phyloP scores from a whole-genome alignment of 768 basidiomycete genomes.

The Boletus vermiculosoides region DNA sequence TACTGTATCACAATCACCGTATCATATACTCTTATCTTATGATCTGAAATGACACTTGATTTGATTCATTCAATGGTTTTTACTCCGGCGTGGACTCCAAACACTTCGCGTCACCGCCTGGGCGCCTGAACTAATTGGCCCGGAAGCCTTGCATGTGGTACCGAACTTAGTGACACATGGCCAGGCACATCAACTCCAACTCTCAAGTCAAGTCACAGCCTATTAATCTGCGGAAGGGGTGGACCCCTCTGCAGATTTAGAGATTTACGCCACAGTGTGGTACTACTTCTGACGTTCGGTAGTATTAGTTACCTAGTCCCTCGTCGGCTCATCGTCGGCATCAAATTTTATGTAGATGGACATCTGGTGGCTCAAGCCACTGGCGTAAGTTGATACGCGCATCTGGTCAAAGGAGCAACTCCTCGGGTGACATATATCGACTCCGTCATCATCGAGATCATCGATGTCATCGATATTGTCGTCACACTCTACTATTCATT shows the following conservation, averaged over 20 bases:
- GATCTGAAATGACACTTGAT: conserved; percentile 16
- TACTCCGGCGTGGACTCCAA: neutral
- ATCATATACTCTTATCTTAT: conserved; percentile 18
- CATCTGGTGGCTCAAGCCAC: neutral
- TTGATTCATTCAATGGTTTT: neutral
- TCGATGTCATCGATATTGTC: neutral
- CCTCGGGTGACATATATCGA: neutral
- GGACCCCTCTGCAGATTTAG: neutral
- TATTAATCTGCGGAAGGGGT: neutral
- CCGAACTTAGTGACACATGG: neutral
- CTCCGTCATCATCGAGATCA: neutral
- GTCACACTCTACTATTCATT: neutral
- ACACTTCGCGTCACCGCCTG: neutral
- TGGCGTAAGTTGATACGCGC: neutral
- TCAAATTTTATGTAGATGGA: neutral
- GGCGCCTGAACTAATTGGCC: neutral
- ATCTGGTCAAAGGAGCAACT: neutral
- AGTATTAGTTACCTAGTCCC: neutral
- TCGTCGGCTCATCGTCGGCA: neutral
- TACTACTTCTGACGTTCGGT: neutral
- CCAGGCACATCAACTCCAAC: neutral
- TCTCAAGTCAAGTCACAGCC: neutral
- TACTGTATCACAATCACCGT: conserved; percentile 22
- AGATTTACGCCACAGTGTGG: neutral
- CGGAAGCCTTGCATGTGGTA: neutral